Conservation (phyloP, 768 basidiomycete genomes). For the Sarcodon aspratus region DNA sequence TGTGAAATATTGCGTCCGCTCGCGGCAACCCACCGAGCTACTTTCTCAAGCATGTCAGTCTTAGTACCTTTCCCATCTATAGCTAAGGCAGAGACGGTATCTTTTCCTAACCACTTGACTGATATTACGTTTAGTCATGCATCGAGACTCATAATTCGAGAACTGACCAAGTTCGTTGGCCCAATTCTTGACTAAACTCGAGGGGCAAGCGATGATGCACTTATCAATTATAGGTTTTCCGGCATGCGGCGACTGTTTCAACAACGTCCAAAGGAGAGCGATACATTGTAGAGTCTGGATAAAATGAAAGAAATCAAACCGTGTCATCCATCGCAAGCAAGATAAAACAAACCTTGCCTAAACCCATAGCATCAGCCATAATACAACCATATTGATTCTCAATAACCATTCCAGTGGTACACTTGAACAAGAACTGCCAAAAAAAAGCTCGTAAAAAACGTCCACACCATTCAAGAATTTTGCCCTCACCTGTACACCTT, state of each 20-base stretch:
- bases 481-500: conserved; percentile 83
- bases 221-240: conserved; percentile 89
- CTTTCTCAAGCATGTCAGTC: conserved; percentile 63
- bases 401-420: conserved; percentile 87
- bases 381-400: conserved; percentile 92
- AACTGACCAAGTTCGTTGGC: conserved; percentile 83
- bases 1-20: conserved; percentile 83
- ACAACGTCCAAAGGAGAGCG: conserved; percentile 84
- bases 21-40: conserved; percentile 85
- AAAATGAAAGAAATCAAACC: neutral
- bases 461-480: neutral
- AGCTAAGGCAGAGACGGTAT: conserved; percentile 70
- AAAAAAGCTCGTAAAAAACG: conserved; percentile 1
- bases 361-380: conserved; percentile 99
- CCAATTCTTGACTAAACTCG: conserved; percentile 97
- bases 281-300: conserved; percentile 82
- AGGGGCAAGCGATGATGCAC: conserved; percentile 94
- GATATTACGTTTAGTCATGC: neutral
- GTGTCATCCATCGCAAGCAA: neutral
- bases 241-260: conserved; percentile 89
- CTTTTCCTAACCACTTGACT: conserved; percentile 96
- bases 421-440: conserved; percentile 83
- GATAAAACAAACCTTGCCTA: conserved; percentile 45
- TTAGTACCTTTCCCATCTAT: conserved; percentile 91
- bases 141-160: neutral